Base-by-base conservation (phyloP, 2,329 filamentous ascomycete genomes). In the Aspergillus sp. region DNA sequence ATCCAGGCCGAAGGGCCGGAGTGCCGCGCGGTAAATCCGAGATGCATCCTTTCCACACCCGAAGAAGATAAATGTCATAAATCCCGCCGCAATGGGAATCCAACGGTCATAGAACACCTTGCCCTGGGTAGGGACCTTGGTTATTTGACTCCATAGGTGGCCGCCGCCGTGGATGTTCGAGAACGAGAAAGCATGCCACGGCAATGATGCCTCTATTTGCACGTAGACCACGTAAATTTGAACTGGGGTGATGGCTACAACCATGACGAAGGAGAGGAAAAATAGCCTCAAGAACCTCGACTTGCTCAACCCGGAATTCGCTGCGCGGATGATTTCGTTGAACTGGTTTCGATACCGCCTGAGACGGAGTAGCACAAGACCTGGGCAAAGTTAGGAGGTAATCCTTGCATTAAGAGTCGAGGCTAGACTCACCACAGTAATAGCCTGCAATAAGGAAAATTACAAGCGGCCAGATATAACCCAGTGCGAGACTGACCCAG, bases 11-110 rank as follows among this genome's bases (percentile, higher is more conserved):
- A 81, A 49, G n/a, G 68, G 70, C 23, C 74, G 60, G 45, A 82
- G 65, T 56, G 77, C 74, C 4, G 71, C 69, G 52, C 75, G 75
- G 66, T 87, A 88, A 70, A 84, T 81, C 23, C 75, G 73, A 4
- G 77, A 73, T 0, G 86, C 86, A 65, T 90, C 87, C 24, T 75
- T 76, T 31, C 86, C 87, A 15, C 86, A 80, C 8, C 87, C 87
- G 62, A 89, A 89, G 65, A 87, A 83, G n/a, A 82, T 52, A 66
- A 89, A 89, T 12, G 85, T 72, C 24, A 86, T 57, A 58, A 83
- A 79, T 0, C 82, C 84, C 3, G 80, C 75, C 0, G 67, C 77
- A 9, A 88, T 73, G 47, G 82, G 79, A 19, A 83, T 76, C 84
- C 84, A 90, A 31, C 82, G 79, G 66, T 87, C 83, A 58, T 82